Evolutionary conservation across 305 asterid species (phyloP).

Genomic region (Fraxinus dipetala): DNA sequence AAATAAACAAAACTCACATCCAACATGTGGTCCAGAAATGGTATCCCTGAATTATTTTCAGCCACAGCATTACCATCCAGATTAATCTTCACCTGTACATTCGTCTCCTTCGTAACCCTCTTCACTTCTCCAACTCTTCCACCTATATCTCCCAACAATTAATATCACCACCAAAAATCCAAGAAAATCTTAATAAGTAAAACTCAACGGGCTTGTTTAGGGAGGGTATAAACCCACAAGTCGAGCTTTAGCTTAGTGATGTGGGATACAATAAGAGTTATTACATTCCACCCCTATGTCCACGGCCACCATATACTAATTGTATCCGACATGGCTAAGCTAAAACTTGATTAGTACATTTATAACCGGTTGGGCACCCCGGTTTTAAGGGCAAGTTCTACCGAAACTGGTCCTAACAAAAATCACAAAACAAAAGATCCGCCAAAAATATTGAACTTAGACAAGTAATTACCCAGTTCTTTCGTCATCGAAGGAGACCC

Average conservation of each 20-base stretch:
- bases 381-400: not conserved
- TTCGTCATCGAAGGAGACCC: conserved; percentile 39
- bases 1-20: conserved; percentile 49
- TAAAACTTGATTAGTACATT: not conserved
- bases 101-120: conserved; percentile 91
- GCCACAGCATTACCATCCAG: conserved; percentile 86
- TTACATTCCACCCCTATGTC: not conserved
- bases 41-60: conserved; percentile 74
- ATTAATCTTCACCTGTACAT: conserved; percentile 75
- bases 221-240: not conserved
- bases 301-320: not conserved
- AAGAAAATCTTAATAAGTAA: not conserved
- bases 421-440: not conserved
- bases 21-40: conserved; percentile 93
- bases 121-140: conserved; percentile 78
- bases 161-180: not conserved
- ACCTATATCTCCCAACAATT: conserved; percentile 23
- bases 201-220: not conserved
- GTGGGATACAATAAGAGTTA: not conserved
- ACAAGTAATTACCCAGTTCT: conserved; percentile 32
- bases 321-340: not conserved
- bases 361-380: not conserved
- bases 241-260: not conserved
- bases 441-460: not conserved
- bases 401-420: not conserved